A percentile compares a stretch with the other conserved stretches of the same genome.
Evolutionary conservation across 129 eudicot species (phyloP).

Genomic region (Flaveria bidentis): DNA sequence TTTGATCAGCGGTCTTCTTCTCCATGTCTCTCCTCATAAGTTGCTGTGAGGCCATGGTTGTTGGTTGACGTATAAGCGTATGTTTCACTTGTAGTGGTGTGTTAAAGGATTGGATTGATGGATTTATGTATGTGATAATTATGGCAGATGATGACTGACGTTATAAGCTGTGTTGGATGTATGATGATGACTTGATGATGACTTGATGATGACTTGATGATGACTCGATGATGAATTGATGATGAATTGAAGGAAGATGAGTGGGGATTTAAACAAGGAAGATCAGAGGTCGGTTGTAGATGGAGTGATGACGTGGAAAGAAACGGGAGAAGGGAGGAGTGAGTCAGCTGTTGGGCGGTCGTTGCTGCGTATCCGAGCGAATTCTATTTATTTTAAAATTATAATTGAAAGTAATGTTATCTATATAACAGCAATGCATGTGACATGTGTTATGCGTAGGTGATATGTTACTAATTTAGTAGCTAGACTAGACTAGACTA

Average conservation of each 20-base stretch:
- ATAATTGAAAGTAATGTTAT: too few relatives aligned
- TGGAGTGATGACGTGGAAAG: constrained; percentile 15
- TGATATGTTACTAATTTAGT: too few relatives aligned
- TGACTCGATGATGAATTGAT: too few relatives aligned
- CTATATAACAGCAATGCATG: too few relatives aligned
- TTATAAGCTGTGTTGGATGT: too few relatives aligned
- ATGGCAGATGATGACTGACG: neutral
- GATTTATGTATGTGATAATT: neutral
- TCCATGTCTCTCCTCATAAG: constrained; percentile 36
- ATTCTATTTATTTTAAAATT: too few relatives aligned
- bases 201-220: too few relatives aligned
- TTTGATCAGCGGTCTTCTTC: constrained; percentile 32
- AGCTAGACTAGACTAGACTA: too few relatives aligned
- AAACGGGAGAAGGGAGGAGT: neutral
- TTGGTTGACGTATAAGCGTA: neutral
- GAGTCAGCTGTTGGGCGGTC: constrained; percentile 1
- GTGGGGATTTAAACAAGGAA: constrained; percentile 6
- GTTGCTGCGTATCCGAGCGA: neutral
- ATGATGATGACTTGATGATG: neutral
- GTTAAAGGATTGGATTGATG: neutral
- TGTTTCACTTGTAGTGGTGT: neutral
- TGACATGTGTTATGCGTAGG: too few relatives aligned
- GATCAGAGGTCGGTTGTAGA: constrained; percentile 4
- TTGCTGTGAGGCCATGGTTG: constrained; percentile 60
- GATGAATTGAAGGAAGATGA: too few relatives aligned